phyloP scores from a whole-genome alignment of 768 basidiomycete genomes.

The Amanita subjunquillea region DNA sequence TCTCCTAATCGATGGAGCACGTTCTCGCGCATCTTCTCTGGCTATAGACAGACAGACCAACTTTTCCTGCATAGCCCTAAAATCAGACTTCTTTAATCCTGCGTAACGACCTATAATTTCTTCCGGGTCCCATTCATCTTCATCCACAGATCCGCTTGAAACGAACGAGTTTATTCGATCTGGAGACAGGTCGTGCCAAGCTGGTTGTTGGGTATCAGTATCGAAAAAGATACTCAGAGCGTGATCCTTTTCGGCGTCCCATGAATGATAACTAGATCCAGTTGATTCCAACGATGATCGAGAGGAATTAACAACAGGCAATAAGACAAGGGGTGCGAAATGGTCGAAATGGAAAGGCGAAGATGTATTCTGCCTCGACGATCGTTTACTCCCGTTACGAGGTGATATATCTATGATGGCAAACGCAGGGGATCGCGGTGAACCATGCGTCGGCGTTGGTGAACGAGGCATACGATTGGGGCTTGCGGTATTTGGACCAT shows the following conservation, averaged over 20 bases:
- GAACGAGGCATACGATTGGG: conserved; percentile 39
- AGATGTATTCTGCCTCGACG: conserved; percentile 46
- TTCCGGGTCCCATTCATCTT: conserved; percentile 51
- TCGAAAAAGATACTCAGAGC: conserved; percentile 44
- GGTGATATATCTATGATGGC: conserved; percentile 36
- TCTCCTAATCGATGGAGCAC: conserved; percentile 57
- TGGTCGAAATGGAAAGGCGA: conserved; percentile 42
- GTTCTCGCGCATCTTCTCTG: conserved; percentile 52
- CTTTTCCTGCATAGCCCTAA: conserved; percentile 65
- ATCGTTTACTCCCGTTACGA: conserved; percentile 30
- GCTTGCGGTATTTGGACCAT: conserved; percentile 33
- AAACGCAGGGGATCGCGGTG: conserved; percentile 42
- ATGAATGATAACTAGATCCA: conserved; percentile 82
- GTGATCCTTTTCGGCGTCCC: conserved; percentile 54
- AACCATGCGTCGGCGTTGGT: conserved; percentile 55
- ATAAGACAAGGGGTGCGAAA: conserved; percentile 53
- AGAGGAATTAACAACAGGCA: conserved; percentile 65
- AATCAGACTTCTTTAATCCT: conserved; percentile 63
- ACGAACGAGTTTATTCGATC: conserved; percentile 36
- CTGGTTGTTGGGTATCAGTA: conserved; percentile 29
- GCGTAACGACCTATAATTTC: conserved; percentile 54
- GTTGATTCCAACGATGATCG: conserved; percentile 70
- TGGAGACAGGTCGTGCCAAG: conserved; percentile 56
- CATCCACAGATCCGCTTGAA: conserved; percentile 25
- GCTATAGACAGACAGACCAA: conserved; percentile 53